A percentile compares a stretch with the other conserved stretches of the same genome.
phyloP scores from a whole-genome alignment of 2,329 filamentous ascomycete species.

The Paecilomyces niveus region DNA sequence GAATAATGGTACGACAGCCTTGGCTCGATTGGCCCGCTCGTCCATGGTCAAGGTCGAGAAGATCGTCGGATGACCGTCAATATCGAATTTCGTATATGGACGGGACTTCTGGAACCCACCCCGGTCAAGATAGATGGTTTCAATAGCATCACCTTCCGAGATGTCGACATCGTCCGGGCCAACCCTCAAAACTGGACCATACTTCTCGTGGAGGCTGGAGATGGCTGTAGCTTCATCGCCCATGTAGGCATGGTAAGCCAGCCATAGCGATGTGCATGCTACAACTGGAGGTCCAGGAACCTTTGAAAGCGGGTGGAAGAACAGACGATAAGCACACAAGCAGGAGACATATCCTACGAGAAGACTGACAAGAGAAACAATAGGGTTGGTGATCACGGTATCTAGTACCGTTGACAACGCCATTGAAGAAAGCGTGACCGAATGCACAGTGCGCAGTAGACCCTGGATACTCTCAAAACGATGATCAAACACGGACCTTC shows the following conservation, averaged over 20 bases:
- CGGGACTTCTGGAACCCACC: conserved; percentile 49
- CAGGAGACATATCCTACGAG: not conserved
- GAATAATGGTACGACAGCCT: conserved; percentile 46
- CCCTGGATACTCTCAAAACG: not conserved
- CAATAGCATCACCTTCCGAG: conserved; percentile 38
- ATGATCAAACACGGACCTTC: not conserved
- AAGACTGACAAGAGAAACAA: not conserved
- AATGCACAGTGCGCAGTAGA: not conserved
- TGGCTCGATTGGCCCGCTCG: conserved; percentile 41
- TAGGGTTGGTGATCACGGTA: not conserved
- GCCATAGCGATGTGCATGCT: conserved; percentile 25
- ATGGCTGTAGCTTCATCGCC: conserved; percentile 25
- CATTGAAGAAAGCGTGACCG: not conserved
- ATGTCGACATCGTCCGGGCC: conserved; percentile 37
- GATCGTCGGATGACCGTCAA: conserved; percentile 49
- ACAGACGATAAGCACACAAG: conserved; percentile 23
- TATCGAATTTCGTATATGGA: conserved; percentile 51
- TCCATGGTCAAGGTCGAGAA: conserved; percentile 42
- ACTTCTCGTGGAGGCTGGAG: conserved; percentile 22
- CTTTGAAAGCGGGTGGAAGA: conserved; percentile 32
- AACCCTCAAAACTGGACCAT: conserved; percentile 30
- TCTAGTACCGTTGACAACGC: not conserved
- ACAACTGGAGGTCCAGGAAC: conserved; percentile 33
- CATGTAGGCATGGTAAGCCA: conserved; percentile 24
- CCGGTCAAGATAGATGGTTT: conserved; percentile 44